Percentiles rank a stretch among this genome's conserved stretches.
phyloP scores from a whole-genome alignment of 2,329 filamentous ascomycete species.

The Xenoacremonium recifei region DNA sequence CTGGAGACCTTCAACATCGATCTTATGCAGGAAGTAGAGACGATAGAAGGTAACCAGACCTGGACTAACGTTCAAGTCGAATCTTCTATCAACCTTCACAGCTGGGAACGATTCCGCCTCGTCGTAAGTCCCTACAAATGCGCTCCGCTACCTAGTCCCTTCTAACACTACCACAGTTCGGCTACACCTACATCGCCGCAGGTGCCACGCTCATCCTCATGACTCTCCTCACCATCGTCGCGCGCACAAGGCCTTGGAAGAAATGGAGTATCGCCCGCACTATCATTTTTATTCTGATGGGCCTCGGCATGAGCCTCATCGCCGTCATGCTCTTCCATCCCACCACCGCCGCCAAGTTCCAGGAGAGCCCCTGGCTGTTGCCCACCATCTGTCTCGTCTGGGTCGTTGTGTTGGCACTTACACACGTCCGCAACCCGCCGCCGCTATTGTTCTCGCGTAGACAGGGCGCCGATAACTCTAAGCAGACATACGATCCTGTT shows the following conservation, averaged over 20 bases:
- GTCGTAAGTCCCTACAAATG: slow-evolving; percentile 33
- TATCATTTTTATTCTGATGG: slow-evolving; percentile 27
- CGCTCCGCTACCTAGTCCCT: too few relatives aligned
- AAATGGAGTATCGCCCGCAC: slow-evolving; percentile 32
- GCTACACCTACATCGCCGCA: slow-evolving; percentile 33
- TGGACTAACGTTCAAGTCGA: slow-evolving; percentile 19
- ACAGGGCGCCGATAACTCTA: slow-evolving; percentile 14
- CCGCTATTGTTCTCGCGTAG: slow-evolving; percentile 18
- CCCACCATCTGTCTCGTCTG: slow-evolving; percentile 34
- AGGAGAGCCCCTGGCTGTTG: slow-evolving; percentile 30
- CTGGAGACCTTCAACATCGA: slow-evolving; percentile 32
- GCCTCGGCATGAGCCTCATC: slow-evolving; percentile 28
- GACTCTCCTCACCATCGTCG: slow-evolving; percentile 28
- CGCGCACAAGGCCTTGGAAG: slow-evolving; percentile 29
- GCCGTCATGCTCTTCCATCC: slow-evolving; percentile 22
- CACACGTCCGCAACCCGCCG: slow-evolving; percentile 30
- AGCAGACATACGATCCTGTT: slow-evolving; percentile 12
- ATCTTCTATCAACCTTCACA: slow-evolving; percentile 19
- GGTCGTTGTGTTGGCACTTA: slow-evolving; percentile 30
- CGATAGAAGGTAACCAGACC: slow-evolving; percentile 15
- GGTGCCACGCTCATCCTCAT: slow-evolving; percentile 32
- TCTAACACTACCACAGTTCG: too few relatives aligned
- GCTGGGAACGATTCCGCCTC: slow-evolving; percentile 25
- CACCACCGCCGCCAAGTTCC: slow-evolving; percentile 15
- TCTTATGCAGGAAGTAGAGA: slow-evolving; percentile 21